phyloP scores from a whole-genome alignment of 2,329 filamentous ascomycete genomes.

The Fusarium gaditjirri region DNA sequence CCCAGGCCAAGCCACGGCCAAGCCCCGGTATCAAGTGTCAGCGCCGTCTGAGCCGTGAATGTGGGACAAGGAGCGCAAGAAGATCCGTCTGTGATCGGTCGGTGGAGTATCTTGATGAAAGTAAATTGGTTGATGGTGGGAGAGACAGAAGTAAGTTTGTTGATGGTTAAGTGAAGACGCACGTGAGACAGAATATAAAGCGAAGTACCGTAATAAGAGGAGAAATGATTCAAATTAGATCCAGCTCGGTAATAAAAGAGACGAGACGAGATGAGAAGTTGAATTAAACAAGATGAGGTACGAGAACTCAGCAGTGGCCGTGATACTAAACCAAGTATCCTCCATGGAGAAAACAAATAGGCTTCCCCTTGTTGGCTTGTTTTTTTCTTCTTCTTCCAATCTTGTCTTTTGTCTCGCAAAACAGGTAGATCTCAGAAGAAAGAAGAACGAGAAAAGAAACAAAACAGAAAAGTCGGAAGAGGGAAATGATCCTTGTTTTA shows the following conservation, averaged over 20 bases:
- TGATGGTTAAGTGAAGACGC: neutral
- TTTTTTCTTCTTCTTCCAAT: conserved; percentile 7
- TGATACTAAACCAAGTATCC: conserved; percentile 33
- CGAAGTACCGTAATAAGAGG: neutral
- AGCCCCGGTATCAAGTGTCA: conserved; percentile 30
- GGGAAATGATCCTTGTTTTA: conserved; percentile 9
- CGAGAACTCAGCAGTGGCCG: conserved; percentile 23
- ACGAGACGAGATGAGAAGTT: conserved; percentile 22
- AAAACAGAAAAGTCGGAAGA: neutral
- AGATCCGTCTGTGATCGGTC: conserved; percentile 4
- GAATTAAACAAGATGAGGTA: conserved; percentile 25
- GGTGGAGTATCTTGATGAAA: conserved; percentile 18
- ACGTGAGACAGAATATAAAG: neutral
- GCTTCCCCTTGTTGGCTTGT: conserved; percentile 7
- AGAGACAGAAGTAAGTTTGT: neutral
- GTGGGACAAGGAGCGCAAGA: conserved; percentile 27
- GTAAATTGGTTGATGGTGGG: conserved; percentile 6
- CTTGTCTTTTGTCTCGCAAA: conserved; percentile 26
- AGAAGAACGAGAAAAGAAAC: neutral
- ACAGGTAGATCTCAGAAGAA: neutral
- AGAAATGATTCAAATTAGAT: conserved; percentile 1
- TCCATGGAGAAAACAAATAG: conserved; percentile 7
- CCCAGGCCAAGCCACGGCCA: conserved; percentile 37
- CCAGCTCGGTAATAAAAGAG: conserved; percentile 11
- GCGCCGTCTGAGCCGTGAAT: conserved; percentile 30